These are phyloP conservation scores for Mucor ambiguus DNA, from an alignment of 371 early-diverging fungal species.

Conservation along the genomic window DNA sequence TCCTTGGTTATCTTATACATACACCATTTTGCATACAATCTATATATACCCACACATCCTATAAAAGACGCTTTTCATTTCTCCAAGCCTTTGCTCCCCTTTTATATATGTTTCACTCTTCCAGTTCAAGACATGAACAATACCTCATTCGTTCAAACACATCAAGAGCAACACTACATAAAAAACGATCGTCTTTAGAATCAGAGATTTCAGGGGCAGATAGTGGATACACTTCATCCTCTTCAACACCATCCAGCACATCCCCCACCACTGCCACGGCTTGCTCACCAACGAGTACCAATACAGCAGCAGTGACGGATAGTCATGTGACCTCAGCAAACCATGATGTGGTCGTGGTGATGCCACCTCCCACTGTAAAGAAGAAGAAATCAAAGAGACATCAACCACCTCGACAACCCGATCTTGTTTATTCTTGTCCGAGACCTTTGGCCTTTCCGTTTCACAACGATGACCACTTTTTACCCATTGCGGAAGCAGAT, in stretches of 20 bases:
- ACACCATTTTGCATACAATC: constrained; percentile 1
- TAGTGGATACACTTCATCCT: constrained; percentile 47
- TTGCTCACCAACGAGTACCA: neutral
- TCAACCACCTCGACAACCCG: constrained; percentile 42
- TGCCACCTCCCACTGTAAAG: constrained; percentile 7
- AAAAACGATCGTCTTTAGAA: constrained; percentile 35
- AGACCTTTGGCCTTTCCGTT: constrained; percentile 56
- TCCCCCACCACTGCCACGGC: neutral
- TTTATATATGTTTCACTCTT: constrained; percentile 41
- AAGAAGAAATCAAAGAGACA: constrained; percentile 29
- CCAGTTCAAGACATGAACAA: constrained; percentile 44
- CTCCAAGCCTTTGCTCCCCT: neutral
- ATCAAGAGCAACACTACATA: constrained; percentile 23
- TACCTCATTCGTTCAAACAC: constrained; percentile 29
- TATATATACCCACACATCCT: neutral
- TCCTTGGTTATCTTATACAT: neutral
- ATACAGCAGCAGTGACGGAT: neutral
- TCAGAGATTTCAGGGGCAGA: constrained; percentile 41
- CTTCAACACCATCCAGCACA: constrained; percentile 31
- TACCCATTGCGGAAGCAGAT: constrained; percentile 56
- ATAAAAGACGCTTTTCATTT: neutral
- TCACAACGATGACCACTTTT: constrained; percentile 56
- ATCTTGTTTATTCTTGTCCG: constrained; percentile 53
- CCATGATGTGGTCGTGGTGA: neutral
- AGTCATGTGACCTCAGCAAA: constrained; percentile 8